phyloP scores from a whole-genome alignment of 2,329 filamentous ascomycete genomes.

The Zymoseptoria pseudotritici region DNA sequence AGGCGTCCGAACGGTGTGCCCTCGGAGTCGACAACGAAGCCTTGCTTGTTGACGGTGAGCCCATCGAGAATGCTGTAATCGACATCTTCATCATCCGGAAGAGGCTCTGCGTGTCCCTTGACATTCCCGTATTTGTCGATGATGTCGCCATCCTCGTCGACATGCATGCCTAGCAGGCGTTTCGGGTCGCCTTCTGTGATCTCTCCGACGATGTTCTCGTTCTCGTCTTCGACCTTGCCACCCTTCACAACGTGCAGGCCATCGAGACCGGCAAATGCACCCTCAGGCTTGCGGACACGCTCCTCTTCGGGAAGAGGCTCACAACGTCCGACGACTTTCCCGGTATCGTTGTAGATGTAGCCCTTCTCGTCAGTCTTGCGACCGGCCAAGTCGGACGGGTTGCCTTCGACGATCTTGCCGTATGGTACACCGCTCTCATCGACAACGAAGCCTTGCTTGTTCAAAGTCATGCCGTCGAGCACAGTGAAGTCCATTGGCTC shows the following conservation, averaged over 20 bases:
- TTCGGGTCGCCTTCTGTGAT: slow-evolving; percentile 53
- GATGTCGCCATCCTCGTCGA: slow-evolving; percentile 57
- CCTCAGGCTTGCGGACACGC: slow-evolving; percentile 51
- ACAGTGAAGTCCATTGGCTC: slow-evolving; percentile 47
- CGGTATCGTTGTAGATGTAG: slow-evolving; percentile 49
- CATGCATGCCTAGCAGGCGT: slow-evolving; percentile 51
- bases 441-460: slow-evolving; percentile 57
- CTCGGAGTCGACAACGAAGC: slow-evolving; percentile 47
- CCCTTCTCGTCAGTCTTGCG: slow-evolving; percentile 50
- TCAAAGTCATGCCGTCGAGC: slow-evolving; percentile 55
- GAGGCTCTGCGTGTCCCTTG: slow-evolving; percentile 52
- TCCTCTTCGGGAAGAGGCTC: slow-evolving; percentile 53
- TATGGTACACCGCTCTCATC: slow-evolving; percentile 47
- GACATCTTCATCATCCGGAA: slow-evolving; percentile 37
- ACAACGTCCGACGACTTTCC: slow-evolving; percentile 51
- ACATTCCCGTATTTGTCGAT: slow-evolving; percentile 56
- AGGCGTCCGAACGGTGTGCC: slow-evolving; percentile 50
- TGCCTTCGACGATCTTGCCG: slow-evolving; percentile 50
- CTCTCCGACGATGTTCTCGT: slow-evolving; percentile 59
- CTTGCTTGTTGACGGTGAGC: slow-evolving; percentile 51
- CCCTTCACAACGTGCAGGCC: slow-evolving; percentile 61
- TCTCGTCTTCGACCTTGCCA: slow-evolving; percentile 65
- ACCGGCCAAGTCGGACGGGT: slow-evolving; percentile 49
- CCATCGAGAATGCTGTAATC: slow-evolving; percentile 50
- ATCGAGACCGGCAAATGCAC: slow-evolving; percentile 60